Percentiles rank a stretch among this genome's conserved stretches.
Evolutionary conservation across 164 flowering plant genomes (phyloP).

Genomic region (Akebia trifoliata): DNA sequence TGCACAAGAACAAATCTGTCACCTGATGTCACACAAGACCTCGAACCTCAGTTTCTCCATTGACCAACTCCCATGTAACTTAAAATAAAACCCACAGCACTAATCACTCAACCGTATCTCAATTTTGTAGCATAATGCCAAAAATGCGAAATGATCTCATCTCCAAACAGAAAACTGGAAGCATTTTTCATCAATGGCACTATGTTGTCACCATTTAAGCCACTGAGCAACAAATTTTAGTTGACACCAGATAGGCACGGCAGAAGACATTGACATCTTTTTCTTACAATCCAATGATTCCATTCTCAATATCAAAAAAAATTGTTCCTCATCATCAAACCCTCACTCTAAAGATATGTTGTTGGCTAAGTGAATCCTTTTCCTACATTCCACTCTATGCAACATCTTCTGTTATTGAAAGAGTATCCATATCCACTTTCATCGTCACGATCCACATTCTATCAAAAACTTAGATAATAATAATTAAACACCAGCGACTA

Average conservation of each 20-base stretch:
- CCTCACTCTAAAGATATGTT: too few species aligned
- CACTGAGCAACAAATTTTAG: background rate
- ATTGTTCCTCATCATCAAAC: too few species aligned
- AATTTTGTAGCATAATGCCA: conserved; percentile 1
- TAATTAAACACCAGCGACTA: background rate
- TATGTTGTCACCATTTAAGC: conserved; percentile 2
- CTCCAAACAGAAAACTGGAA: background rate
- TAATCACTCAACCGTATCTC: background rate
- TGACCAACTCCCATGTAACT: background rate
- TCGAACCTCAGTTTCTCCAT: too few species aligned
- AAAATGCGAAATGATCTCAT: conserved; percentile 8
- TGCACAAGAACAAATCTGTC: background rate
- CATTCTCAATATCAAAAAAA: too few species aligned
- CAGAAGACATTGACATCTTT: too few species aligned
- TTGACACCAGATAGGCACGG: too few species aligned
- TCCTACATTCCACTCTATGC: too few species aligned
- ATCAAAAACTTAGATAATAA: background rate
- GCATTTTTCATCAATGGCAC: background rate
- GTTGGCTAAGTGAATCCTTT: too few species aligned
- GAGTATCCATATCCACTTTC: too few species aligned
- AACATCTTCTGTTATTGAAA: too few species aligned
- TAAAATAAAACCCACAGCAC: background rate
- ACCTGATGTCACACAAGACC: too few species aligned
- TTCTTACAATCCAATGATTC: background rate
- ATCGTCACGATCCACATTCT: too few species aligned